These are phyloP conservation scores for Tuber calosporum DNA, from an alignment of 495 filamentous ascomycete genomes.

Conservation along the genomic window DNA sequence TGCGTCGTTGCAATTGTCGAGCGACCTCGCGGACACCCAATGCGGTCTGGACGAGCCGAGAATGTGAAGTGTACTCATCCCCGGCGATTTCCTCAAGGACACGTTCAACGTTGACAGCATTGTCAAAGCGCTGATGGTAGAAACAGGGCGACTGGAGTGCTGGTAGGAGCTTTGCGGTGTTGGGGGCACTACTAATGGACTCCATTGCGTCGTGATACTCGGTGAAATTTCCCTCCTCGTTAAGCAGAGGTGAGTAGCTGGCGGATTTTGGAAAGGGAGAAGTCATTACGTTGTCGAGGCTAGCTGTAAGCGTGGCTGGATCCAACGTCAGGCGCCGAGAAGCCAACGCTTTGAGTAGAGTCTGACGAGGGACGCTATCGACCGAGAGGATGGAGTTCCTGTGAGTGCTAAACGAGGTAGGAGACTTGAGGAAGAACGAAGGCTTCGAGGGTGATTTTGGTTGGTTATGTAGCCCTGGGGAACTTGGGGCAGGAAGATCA, in stretches of 20 bases:
- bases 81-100: slow-evolving; percentile 88
- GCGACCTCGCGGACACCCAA: slow-evolving; percentile 90
- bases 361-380: slow-evolving; percentile 63
- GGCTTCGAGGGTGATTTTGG: not conserved
- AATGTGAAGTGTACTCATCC: slow-evolving; percentile 87
- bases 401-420: slow-evolving; percentile 28
- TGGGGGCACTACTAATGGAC: slow-evolving; percentile 45
- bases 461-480: slow-evolving; percentile 9
- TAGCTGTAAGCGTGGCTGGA: slow-evolving; percentile 23
- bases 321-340: slow-evolving; percentile 55
- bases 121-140: slow-evolving; percentile 93
- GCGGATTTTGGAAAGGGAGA: slow-evolving; percentile 43
- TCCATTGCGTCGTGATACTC: slow-evolving; percentile 19
- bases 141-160: slow-evolving; percentile 85
- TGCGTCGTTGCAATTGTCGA: slow-evolving; percentile 71
- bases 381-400: slow-evolving; percentile 31
- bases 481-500: slow-evolving; percentile 10
- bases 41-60: slow-evolving; percentile 85
- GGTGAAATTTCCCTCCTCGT: slow-evolving; percentile 43
- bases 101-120: slow-evolving; percentile 88
- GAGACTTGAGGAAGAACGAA: slow-evolving; percentile 24
- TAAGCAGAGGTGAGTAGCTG: slow-evolving; percentile 47
- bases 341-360: slow-evolving; percentile 79
- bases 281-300: slow-evolving; percentile 21
- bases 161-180: slow-evolving; percentile 56